These are phyloP conservation scores for Rhizopus delemar DNA, from an alignment of 371 early-diverging fungal species.

Conservation along the genomic window DNA sequence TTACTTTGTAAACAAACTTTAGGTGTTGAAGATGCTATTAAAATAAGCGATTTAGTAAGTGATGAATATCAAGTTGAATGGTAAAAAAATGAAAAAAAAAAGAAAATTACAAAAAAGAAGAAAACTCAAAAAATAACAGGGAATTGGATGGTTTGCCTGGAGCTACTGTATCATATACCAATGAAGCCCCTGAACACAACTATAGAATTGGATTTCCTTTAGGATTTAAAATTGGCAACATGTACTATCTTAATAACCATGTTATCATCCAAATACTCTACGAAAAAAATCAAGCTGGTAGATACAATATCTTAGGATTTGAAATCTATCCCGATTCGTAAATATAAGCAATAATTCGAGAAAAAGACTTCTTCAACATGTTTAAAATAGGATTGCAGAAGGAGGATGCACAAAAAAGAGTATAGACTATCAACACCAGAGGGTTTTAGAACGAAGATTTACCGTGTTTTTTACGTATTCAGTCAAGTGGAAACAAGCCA, in stretches of 20 bases:
- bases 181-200: conserved; percentile 44
- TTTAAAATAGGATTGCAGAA: conserved; percentile 26
- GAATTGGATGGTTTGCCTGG: conserved; percentile 47
- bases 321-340: conserved; percentile 57
- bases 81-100: conserved; percentile 13
- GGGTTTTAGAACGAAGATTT: conserved; percentile 31
- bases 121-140: conserved; percentile 18
- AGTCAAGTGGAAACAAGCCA: conserved; percentile 48
- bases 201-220: conserved; percentile 53
- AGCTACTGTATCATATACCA: conserved; percentile 52
- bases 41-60: conserved; percentile 36
- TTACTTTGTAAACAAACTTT: conserved; percentile 40
- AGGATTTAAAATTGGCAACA: conserved; percentile 31
- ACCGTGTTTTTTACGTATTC: conserved; percentile 44
- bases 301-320: conserved; percentile 39
- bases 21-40: conserved; percentile 37
- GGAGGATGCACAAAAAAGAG: conserved; percentile 39
- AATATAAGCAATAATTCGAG: conserved; percentile 2
- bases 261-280: conserved; percentile 47
- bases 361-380: not conserved
- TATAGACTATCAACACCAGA: conserved; percentile 43
- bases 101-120: not conserved
- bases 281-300: conserved; percentile 14
- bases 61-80: conserved; percentile 52
- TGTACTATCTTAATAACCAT: conserved; percentile 45